These are phyloP conservation scores for Myriosclerotinia duriaeana DNA, from an alignment of 2,329 filamentous ascomycete genomes.

Conservation along the genomic window DNA sequence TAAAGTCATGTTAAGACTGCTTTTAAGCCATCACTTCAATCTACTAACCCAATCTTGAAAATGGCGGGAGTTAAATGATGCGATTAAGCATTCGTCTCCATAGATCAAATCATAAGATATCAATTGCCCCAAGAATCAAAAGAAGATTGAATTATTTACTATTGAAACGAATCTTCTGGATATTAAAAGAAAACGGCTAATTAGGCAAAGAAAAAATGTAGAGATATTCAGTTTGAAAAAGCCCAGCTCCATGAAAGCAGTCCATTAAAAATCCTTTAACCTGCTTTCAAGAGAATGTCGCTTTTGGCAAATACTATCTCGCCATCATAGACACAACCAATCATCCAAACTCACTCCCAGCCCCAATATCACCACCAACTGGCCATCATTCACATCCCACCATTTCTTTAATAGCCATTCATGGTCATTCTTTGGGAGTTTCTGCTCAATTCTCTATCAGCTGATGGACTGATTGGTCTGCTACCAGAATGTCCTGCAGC, in stretches of 20 bases:
- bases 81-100: neutral
- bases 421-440: conserved; percentile 97
- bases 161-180: conserved; percentile 39
- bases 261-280: conserved; percentile 37
- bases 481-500: conserved; percentile 72
- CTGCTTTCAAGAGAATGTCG: conserved; percentile 39
- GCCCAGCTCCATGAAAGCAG: conserved; percentile 32
- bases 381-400: conserved; percentile 16
- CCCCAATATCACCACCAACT: conserved; percentile 19
- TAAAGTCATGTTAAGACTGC: too few species aligned
- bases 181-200: conserved; percentile 40
- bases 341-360: conserved; percentile 21
- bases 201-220: conserved; percentile 42
- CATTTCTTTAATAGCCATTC: conserved; percentile 81
- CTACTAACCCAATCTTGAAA: neutral
- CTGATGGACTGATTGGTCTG: conserved; percentile 91
- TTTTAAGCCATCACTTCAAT: neutral
- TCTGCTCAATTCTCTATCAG: conserved; percentile 93
- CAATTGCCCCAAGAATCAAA: neutral
- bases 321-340: conserved; percentile 36
- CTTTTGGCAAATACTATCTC: conserved; percentile 40
- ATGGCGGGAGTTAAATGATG: neutral
- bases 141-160: conserved; percentile 28
- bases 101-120: neutral
- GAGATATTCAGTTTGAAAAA: conserved; percentile 37